Conservation (phyloP, 1,284 basidiomycete genomes). For the Phaffia rhodozyma region DNA sequence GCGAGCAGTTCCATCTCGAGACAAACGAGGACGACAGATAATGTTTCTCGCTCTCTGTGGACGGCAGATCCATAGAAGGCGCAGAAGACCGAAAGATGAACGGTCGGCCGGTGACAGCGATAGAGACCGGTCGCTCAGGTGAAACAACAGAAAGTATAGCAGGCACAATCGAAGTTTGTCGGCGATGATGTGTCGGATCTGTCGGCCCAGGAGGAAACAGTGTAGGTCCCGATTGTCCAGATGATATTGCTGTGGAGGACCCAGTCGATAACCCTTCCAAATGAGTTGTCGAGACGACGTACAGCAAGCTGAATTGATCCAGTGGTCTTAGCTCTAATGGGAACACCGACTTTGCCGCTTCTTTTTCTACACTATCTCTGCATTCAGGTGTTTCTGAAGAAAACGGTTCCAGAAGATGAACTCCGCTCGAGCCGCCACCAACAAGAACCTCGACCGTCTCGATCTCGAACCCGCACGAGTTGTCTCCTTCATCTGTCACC, state of each 20-base stretch:
- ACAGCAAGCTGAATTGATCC: constrained; percentile 76
- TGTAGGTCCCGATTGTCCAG: constrained; percentile 17
- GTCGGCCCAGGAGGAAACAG: background rate
- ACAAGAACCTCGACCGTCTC: constrained; percentile 59
- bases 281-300: constrained; percentile 55
- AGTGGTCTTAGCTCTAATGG: constrained; percentile 53
- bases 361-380: background rate
- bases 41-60: background rate
- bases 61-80: background rate
- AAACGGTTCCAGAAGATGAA: constrained; percentile 34
- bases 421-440: constrained; percentile 58
- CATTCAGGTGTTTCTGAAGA: constrained; percentile 19
- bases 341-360: constrained; percentile 39
- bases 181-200: background rate
- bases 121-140: constrained; percentile 56
- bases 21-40: constrained; percentile 62
- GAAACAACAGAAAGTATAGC: constrained; percentile 19
- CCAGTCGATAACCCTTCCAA: background rate
- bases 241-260: constrained; percentile 16
- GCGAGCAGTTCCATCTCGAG: constrained; percentile 73
- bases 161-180: background rate
- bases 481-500: constrained; percentile 2
- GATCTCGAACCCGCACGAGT: constrained; percentile 52
- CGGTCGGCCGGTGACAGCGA: constrained; percentile 62
- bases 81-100: constrained; percentile 26